These are phyloP conservation scores for Kwoniella europaea DNA, from an alignment of 768 basidiomycete species.

Conservation along the genomic window DNA sequence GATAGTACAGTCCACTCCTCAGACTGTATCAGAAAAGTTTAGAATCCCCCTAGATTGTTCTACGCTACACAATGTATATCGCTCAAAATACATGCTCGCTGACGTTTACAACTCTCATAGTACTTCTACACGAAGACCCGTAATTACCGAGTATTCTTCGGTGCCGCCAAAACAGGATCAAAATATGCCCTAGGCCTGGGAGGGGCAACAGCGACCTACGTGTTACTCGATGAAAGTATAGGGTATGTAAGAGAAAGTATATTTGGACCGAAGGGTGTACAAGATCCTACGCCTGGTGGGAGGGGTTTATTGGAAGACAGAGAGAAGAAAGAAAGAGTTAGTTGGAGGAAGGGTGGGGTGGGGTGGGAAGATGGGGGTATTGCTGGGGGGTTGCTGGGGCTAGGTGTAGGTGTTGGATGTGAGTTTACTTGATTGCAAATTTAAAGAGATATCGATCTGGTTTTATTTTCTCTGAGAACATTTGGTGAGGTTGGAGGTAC, in stretches of 20 bases:
- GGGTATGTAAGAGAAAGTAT: conserved; percentile 41
- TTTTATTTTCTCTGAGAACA: too few relatives aligned
- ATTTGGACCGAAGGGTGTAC: conserved; percentile 14
- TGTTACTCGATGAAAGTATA: conserved; percentile 48
- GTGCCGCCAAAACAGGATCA: conserved; percentile 40
- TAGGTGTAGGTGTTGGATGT: conserved; percentile 45
- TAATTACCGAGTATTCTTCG: conserved; percentile 54
- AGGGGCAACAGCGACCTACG: conserved; percentile 44
- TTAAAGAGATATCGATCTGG: background rate
- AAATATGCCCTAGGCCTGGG: conserved; percentile 50
- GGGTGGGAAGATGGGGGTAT: conserved; percentile 51
- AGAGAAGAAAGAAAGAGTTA: conserved; percentile 13
- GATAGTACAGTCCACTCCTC: too few relatives aligned
- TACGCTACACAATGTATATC: too few relatives aligned
- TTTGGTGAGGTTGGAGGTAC: too few relatives aligned
- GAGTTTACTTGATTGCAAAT: conserved; percentile 18
- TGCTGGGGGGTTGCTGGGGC: conserved; percentile 46
- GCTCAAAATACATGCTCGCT: background rate
- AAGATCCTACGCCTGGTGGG: background rate
- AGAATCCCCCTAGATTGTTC: too few relatives aligned
- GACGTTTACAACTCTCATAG: conserved; percentile 18
- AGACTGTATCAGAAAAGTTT: too few relatives aligned
- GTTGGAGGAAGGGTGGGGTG: conserved; percentile 40
- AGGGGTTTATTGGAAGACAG: conserved; percentile 8
- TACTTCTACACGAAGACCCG: conserved; percentile 58